Evolutionary conservation across 108 stramenopile genomes (phyloP), one percentile per base, ranked within the genome.

Genomic region (Nannochloropsis salina): DNA sequence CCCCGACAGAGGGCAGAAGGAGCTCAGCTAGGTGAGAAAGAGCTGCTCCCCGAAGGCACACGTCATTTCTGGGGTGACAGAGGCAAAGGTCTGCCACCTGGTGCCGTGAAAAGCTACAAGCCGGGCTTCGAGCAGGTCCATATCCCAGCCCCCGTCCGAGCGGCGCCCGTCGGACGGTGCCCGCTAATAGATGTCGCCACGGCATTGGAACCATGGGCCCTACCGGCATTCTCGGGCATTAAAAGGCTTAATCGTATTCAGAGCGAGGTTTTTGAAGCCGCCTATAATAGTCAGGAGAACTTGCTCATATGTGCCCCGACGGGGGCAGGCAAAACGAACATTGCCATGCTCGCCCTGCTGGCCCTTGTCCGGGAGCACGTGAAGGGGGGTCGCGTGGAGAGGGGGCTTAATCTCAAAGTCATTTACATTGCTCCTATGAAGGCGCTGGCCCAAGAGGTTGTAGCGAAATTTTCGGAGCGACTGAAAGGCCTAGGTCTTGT

Each of bases 371-470:
- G 42, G 9, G 47, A 44, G 22, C 45, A 87, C 41, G 43, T 88
- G 81, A 84, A 82, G 45, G 80, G 21, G 4, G 42, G 43, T 42
- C n/a, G 90, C 9, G 83, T 51, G 41, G 31, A 91, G 22, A 88
- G 90, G n/a, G 42, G 86, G 15, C 42, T 43, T 18, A 82, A 80
- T 4, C 41, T 92, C 84, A 93, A 93, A 90, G 95, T 96, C 80
- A 95, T 98, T 20, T 99, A 99, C 88, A 96, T 99, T 81, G 99
- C 99, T 2, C 99, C 99, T 3, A 98, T 99, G 98, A 99, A 99
- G 88, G 99, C 99, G 5, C 93, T 99, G 87, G 99, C 99, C 15
- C 97, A 98, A 90, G 99, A 99, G 92, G 98, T 99, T 10, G 97
- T 97, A 42, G 95, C 94, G 80, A 99, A 99, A 90, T 99, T 98